phyloP scores from a whole-genome alignment of 805 yeast genomes.

The Zygosaccharomyces bisporus region DNA sequence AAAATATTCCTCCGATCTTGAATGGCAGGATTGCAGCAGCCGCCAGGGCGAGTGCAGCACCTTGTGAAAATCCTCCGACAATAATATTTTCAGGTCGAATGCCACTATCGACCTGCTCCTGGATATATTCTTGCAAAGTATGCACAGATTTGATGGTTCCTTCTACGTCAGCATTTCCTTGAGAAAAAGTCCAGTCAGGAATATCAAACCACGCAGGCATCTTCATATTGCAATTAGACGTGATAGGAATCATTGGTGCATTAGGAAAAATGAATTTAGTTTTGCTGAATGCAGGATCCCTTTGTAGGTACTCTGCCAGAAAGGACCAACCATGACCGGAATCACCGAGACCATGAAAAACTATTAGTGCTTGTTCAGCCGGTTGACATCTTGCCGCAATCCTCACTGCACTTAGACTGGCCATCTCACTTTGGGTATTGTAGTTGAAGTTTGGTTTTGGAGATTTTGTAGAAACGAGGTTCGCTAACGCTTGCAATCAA shows the following conservation, averaged over 20 bases:
- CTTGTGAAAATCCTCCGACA: slow-evolving; percentile 96
- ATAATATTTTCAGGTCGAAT: slow-evolving; percentile 64
- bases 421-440: slow-evolving; percentile 7
- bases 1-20: slow-evolving; percentile 74
- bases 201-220: slow-evolving; percentile 92
- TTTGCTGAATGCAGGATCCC: slow-evolving; percentile 45
- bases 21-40: slow-evolving; percentile 48
- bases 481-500: too few relatives aligned
- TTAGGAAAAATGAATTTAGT: slow-evolving; percentile 83
- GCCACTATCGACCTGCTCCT: slow-evolving; percentile 51
- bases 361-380: slow-evolving; percentile 63
- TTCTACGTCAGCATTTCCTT: slow-evolving; percentile 44
- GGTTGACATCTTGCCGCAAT: slow-evolving; percentile 33
- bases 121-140: slow-evolving; percentile 43
- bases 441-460: background rate
- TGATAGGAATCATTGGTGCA: slow-evolving; percentile 73
- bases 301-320: slow-evolving; percentile 60
- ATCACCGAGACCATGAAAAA: slow-evolving; percentile 91
- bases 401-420: slow-evolving; percentile 31
- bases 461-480: too few relatives aligned
- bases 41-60: slow-evolving; percentile 76
- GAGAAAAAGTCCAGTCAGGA: slow-evolving; percentile 45
- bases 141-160: slow-evolving; percentile 54
- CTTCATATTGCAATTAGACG: slow-evolving; percentile 57
- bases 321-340: slow-evolving; percentile 87